A percentile compares a stretch with the other conserved stretches of the same genome.
phyloP scores from a whole-genome alignment of 2,329 filamentous ascomycete genomes.

The Nigrograna mackinnonii region DNA sequence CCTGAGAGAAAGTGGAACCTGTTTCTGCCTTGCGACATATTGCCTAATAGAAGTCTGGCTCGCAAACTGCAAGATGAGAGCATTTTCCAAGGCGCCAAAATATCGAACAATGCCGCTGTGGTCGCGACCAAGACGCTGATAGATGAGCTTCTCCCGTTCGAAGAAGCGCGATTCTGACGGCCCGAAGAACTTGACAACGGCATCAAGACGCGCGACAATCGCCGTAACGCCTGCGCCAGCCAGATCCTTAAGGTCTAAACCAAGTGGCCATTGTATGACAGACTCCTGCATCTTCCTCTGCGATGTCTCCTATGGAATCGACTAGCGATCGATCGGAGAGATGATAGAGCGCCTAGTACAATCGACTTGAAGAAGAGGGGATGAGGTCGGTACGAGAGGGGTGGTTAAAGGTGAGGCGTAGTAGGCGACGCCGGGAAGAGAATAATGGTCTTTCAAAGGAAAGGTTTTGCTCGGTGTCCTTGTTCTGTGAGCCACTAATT shows the following conservation, averaged over 20 bases:
- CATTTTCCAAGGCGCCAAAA: constrained; percentile 13
- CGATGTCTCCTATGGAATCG: background rate
- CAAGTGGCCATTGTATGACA: constrained; percentile 13
- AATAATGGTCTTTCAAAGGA: no score
- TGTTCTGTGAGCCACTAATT: no score
- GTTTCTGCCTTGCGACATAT: constrained; percentile 10
- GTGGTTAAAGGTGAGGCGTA: no score
- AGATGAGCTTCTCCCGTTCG: constrained; percentile 13
- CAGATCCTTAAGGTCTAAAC: constrained; percentile 12
- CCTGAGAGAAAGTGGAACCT: constrained; percentile 10
- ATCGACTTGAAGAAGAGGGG: background rate
- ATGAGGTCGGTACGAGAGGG: background rate
- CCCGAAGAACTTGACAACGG: constrained; percentile 13
- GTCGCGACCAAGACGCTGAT: constrained; percentile 12
- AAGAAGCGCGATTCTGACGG: constrained; percentile 10
- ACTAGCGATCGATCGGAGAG: constrained; percentile 1
- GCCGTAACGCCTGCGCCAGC: constrained; percentile 13
- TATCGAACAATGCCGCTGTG: constrained; percentile 13
- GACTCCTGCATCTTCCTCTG: constrained; percentile 9
- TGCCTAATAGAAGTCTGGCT: constrained; percentile 13
- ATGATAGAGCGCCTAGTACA: background rate
- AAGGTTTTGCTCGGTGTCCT: no score
- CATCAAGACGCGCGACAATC: constrained; percentile 16
- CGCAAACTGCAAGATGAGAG: constrained; percentile 13
- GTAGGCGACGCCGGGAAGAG: no score